Conservation (phyloP, 257 asterid genomes). For the Haberlea rhodopensis region DNA sequence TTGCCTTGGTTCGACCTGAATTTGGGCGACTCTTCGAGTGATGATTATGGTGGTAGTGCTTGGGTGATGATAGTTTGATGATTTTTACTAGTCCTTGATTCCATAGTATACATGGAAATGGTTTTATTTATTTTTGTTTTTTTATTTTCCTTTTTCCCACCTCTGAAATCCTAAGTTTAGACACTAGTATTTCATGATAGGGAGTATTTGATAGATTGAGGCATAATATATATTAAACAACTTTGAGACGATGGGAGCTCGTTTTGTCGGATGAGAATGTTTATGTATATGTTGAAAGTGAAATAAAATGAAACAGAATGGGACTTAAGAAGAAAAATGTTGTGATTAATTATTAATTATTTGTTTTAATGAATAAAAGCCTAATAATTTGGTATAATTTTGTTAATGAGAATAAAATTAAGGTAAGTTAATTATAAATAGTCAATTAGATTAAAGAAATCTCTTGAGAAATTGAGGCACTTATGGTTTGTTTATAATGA, state of each 20-base stretch:
- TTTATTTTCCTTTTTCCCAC: not conserved
- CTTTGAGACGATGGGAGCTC: conserved; percentile 7
- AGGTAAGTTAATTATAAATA: too few relatives aligned
- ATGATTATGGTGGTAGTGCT: not conserved
- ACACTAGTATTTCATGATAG: conserved; percentile 25
- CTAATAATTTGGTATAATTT: too few relatives aligned
- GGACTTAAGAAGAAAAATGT: conserved; percentile 7
- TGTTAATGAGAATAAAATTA: too few relatives aligned
- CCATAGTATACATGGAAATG: conserved; percentile 30
- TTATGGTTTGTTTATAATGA: too few relatives aligned
- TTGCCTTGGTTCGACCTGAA: not conserved
- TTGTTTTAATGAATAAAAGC: too few relatives aligned
- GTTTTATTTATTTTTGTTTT: not conserved
- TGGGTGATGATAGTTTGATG: conserved; percentile 12
- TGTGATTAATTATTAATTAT: too few relatives aligned
- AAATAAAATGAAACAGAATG: conserved; percentile 23
- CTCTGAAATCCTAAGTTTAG: conserved; percentile 20
- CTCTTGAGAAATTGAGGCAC: too few relatives aligned
- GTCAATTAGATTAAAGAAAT: too few relatives aligned
- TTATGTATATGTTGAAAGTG: conserved; percentile 29
- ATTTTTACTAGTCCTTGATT: conserved; percentile 21
- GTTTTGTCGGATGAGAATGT: conserved; percentile 23
- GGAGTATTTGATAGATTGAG: conserved; percentile 5
- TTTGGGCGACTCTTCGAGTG: not conserved
- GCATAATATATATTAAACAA: conserved; percentile 15